These are phyloP conservation scores for Physcomitrellopsis africana DNA, from an alignment of 225 moss, liverwort and hornwort species.

Conservation along the genomic window DNA sequence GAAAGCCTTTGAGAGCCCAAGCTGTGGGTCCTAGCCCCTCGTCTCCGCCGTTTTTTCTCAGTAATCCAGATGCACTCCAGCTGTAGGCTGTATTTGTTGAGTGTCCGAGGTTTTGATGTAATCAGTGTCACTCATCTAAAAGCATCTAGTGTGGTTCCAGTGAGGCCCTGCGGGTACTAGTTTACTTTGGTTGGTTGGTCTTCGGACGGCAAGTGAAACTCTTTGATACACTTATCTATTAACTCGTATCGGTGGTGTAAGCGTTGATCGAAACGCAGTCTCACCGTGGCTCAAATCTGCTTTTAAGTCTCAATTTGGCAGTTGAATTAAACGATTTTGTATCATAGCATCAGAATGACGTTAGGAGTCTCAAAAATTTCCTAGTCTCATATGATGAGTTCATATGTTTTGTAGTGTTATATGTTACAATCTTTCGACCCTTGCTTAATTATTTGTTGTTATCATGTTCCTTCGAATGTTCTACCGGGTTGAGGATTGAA, in stretches of 20 bases:
- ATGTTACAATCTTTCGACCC: neutral
- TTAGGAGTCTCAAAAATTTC: neutral
- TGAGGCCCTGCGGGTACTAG: neutral
- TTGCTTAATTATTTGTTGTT: neutral
- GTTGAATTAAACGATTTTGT: conserved; percentile 16
- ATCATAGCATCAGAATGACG: neutral
- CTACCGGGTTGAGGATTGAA: neutral
- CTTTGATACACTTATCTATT: neutral
- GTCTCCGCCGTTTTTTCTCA: conserved; percentile 18
- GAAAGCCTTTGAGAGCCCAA: conserved; percentile 2
- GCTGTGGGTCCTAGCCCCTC: conserved; percentile 18
- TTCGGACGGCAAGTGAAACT: conserved; percentile 19
- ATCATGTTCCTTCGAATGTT: neutral
- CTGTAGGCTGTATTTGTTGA: neutral
- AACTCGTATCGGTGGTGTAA: conserved; percentile 8
- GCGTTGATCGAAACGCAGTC: neutral
- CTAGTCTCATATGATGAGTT: neutral
- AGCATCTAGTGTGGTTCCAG: conserved; percentile 15
- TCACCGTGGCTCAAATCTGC: conserved; percentile 9
- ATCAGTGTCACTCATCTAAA: conserved; percentile 6
- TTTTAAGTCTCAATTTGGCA: conserved; percentile 13
- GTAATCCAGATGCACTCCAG: conserved; percentile 19
- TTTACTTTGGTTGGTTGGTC: neutral
- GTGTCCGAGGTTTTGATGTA: conserved; percentile 10
- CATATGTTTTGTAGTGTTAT: conserved; percentile 18